phyloP scores from a whole-genome alignment of 352 stramenopile species.

The Blastocystis sp. region DNA sequence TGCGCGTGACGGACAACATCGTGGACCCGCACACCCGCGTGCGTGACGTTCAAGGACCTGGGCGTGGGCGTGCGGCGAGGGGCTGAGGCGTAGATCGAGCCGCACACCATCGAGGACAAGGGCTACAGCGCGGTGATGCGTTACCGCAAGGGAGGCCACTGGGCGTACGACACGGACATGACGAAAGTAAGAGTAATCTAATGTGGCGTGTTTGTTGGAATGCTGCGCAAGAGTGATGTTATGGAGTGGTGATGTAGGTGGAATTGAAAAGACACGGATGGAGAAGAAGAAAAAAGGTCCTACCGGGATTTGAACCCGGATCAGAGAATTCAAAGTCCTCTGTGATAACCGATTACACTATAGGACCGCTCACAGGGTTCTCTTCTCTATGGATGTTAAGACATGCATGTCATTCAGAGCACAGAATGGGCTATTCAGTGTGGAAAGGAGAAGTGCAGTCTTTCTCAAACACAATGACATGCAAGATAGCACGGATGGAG shows the following conservation, averaged over 20 bases:
- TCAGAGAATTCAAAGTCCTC: neutral
- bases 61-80: neutral
- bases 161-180: conserved; percentile 3
- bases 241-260: too few relatives aligned
- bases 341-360: neutral
- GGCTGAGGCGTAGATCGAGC: neutral
- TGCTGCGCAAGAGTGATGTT: too few relatives aligned
- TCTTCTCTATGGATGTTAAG: neutral
- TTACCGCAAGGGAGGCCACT: conserved; percentile 43
- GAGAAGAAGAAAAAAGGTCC: too few relatives aligned
- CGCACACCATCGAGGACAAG: neutral
- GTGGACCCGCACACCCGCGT: conserved; percentile 6
- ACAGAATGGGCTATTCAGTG: too few relatives aligned
- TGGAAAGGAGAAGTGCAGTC: too few relatives aligned
- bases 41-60: neutral
- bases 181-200: too few relatives aligned
- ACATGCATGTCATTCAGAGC: too few relatives aligned
- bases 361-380: neutral
- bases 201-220: too few relatives aligned
- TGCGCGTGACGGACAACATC: conserved; percentile 71
- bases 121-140: neutral
- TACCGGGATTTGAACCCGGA: neutral
- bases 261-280: too few relatives aligned
- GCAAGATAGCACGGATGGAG: too few relatives aligned
- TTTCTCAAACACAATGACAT: too few relatives aligned